Percentiles rank a stretch among this genome's conserved stretches.
Evolutionary conservation across 495 filamentous ascomycete genomes (phyloP).

Genomic region (Aspergillus olivimuriae): DNA sequence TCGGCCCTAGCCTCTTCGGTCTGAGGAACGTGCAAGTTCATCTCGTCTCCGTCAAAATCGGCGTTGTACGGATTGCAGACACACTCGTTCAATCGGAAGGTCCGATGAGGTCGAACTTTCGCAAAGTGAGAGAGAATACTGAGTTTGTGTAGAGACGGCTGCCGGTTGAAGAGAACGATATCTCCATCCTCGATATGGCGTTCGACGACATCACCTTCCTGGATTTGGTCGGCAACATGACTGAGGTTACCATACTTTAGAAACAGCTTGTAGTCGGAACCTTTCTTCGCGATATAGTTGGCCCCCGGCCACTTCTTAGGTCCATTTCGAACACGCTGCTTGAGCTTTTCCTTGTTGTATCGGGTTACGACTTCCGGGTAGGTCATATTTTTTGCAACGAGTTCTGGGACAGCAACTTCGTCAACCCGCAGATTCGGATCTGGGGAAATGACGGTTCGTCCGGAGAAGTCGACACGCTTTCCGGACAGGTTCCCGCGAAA

Average conservation of each 20-base stretch:
- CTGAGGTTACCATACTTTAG: slow-evolving; percentile 68
- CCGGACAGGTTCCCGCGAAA: slow-evolving; percentile 95
- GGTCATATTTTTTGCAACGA: slow-evolving; percentile 89
- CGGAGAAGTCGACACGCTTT: slow-evolving; percentile 98
- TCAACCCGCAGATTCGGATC: slow-evolving; percentile 93
- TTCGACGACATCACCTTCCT: slow-evolving; percentile 83
- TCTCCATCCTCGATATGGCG: slow-evolving; percentile 94
- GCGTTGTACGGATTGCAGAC: slow-evolving; percentile 98
- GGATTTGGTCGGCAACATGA: slow-evolving; percentile 60
- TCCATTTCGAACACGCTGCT: slow-evolving; percentile 64
- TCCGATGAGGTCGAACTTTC: slow-evolving; percentile 91
- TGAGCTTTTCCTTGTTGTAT: slow-evolving; percentile 78
- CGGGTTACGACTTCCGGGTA: slow-evolving; percentile 83
- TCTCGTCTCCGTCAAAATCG: slow-evolving; percentile 98
- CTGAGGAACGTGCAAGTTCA: slow-evolving; percentile 97
- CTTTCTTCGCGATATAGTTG: slow-evolving; percentile 71
- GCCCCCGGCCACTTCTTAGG: slow-evolving; percentile 77
- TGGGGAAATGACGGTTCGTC: slow-evolving; percentile 92
- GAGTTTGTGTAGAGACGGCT: slow-evolving; percentile 95
- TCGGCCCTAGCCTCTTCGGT: slow-evolving; percentile 95
- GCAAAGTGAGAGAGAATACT: slow-evolving; percentile 93
- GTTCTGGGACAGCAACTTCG: slow-evolving; percentile 82
- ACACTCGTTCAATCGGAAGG: slow-evolving; percentile 96
- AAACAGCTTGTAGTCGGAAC: slow-evolving; percentile 58
- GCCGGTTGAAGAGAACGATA: slow-evolving; percentile 95